A percentile compares a stretch with the other conserved stretches of the same genome.
phyloP scores from a whole-genome alignment of 305 asterid genomes.

The Rubia balearica region DNA sequence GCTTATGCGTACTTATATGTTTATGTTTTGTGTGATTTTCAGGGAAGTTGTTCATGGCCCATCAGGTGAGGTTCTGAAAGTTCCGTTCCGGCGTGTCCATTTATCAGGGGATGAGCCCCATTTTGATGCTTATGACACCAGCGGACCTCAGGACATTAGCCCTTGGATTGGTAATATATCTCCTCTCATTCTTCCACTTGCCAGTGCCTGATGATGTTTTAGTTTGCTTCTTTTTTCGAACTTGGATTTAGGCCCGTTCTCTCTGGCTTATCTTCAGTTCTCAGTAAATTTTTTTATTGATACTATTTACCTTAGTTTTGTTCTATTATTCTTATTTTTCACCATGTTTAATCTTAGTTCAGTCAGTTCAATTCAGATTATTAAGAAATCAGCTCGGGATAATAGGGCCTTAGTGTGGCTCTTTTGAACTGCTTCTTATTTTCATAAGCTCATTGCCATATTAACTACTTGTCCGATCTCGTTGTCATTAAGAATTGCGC shows the following conservation, averaged over 20 bases:
- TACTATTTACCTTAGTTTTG: too few species aligned
- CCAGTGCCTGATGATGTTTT: not conserved
- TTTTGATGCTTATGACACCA: conserved; percentile 92
- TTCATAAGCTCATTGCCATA: not conserved
- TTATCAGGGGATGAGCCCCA: conserved; percentile 80
- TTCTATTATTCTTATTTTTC: too few species aligned
- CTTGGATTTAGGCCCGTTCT: too few species aligned
- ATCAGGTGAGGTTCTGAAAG: conserved; percentile 68
- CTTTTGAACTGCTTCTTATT: not conserved
- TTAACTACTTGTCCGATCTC: not conserved
- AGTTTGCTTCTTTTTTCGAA: not conserved
- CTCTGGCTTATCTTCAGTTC: too few species aligned
- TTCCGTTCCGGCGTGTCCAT: conserved; percentile 87
- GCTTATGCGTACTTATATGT: not conserved
- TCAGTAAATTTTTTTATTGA: too few species aligned
- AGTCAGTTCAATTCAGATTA: too few species aligned
- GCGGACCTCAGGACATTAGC: conserved; percentile 80
- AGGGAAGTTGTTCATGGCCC: conserved; percentile 76
- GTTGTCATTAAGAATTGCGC: conserved; percentile 4
- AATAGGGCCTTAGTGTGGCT: not conserved
- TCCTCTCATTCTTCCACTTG: not conserved
- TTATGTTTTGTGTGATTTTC: conserved; percentile 27
- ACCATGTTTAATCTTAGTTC: not conserved
- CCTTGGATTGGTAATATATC: conserved; percentile 50
- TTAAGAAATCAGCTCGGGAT: too few species aligned